phyloP scores from a whole-genome alignment of 768 basidiomycete genomes.

The Serendipita sp. region DNA sequence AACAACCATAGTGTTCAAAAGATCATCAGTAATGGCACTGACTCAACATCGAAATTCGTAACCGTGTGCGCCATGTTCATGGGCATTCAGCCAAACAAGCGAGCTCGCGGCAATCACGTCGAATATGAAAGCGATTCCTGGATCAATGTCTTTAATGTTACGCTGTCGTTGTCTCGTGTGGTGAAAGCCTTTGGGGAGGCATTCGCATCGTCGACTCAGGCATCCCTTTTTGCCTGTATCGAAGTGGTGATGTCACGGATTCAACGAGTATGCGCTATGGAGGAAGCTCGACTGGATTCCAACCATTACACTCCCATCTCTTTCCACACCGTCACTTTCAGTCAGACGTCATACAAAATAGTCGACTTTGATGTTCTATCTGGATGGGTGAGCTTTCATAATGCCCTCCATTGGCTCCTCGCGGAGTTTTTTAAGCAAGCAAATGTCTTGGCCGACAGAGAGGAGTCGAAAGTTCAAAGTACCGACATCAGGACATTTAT shows the following conservation, averaged over 20 bases:
- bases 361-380: conserved; percentile 65
- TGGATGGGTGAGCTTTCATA: conserved; percentile 83
- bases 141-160: conserved; percentile 94
- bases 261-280: conserved; percentile 48
- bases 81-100: conserved; percentile 80
- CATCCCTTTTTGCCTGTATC: conserved; percentile 50
- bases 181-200: conserved; percentile 83
- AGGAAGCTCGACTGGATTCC: conserved; percentile 50
- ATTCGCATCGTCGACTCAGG: conserved; percentile 39
- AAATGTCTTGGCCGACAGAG: conserved; percentile 41
- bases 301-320: conserved; percentile 43
- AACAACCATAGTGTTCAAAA: conserved; percentile 66
- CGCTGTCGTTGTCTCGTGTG: conserved; percentile 72
- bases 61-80: conserved; percentile 78
- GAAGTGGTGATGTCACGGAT: conserved; percentile 54
- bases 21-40: conserved; percentile 51
- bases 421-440: conserved; percentile 80
- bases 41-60: conserved; percentile 54
- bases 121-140: conserved; percentile 95
- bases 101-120: conserved; percentile 67
- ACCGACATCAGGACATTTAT: conserved; percentile 19
- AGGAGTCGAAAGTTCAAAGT: conserved; percentile 26
- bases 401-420: conserved; percentile 78
- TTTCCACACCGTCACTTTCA: conserved; percentile 55
- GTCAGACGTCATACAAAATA: conserved; percentile 38